These are phyloP conservation scores for Hyaloscypha hepaticicola DNA, from an alignment of 495 filamentous ascomycete species.

Conservation along the genomic window DNA sequence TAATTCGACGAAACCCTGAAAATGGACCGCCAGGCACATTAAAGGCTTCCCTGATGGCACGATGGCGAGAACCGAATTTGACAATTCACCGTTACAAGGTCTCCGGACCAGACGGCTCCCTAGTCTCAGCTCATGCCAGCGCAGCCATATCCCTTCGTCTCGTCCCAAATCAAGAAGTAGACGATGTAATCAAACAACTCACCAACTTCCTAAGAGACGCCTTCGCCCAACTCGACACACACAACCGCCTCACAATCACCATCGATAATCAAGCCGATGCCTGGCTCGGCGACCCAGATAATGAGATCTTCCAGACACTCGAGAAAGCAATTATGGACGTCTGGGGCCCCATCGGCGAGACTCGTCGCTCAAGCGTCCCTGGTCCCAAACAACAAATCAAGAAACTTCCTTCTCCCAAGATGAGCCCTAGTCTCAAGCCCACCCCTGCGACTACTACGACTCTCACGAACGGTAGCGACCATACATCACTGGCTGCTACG, in stretches of 20 bases:
- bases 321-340: slow-evolving; percentile 82
- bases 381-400: slow-evolving; percentile 33
- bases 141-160: slow-evolving; percentile 87
- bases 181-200: slow-evolving; percentile 66
- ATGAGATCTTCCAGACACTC: slow-evolving; percentile 85
- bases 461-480: slow-evolving; percentile 47
- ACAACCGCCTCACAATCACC: slow-evolving; percentile 76
- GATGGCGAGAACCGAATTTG: slow-evolving; percentile 94
- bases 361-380: slow-evolving; percentile 29
- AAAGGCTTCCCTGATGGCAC: slow-evolving; percentile 78
- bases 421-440: slow-evolving; percentile 40
- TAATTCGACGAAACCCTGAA: slow-evolving; percentile 67
- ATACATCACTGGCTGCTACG: slow-evolving; percentile 33
- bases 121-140: slow-evolving; percentile 83
- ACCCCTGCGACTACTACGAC: slow-evolving; percentile 58
- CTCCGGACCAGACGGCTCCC: slow-evolving; percentile 78
- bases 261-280: slow-evolving; percentile 93
- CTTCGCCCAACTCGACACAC: slow-evolving; percentile 69
- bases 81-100: slow-evolving; percentile 93
- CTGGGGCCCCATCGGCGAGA: slow-evolving; percentile 59
- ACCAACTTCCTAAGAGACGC: slow-evolving; percentile 65
- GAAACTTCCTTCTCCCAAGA: slow-evolving; percentile 37
- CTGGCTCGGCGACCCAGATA: slow-evolving; percentile 91
- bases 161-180: slow-evolving; percentile 86
- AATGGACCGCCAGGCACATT: slow-evolving; percentile 65